Evolutionary conservation across 371 early-diverging fungal species (phyloP), one percentile per base, ranked within the genome.

Genomic region (Chytridium lagenaria): DNA sequence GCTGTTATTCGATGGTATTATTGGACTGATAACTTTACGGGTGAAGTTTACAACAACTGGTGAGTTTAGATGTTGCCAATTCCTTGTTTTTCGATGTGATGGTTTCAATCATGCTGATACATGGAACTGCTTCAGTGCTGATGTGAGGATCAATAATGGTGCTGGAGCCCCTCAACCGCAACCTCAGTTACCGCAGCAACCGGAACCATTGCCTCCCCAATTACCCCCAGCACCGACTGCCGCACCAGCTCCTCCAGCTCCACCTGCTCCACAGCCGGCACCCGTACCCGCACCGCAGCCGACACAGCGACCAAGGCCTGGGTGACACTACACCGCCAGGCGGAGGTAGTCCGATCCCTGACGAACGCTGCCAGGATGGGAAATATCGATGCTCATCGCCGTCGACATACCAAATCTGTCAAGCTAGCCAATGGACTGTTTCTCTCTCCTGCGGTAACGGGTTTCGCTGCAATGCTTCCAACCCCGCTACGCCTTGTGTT

Each of bases 1-100:
- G 66, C 40, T 22, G 44, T 66, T 33, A n/a, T 66, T 16, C 38
- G 66, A 3, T 66, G 66, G 66, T 39, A 19, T 16, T 66, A 66
- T 30, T 2, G 3, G 30, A 49, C 66, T n/a, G 66, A 66, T 37
- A 66, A 66, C 44, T 12, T 23, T 16, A 66, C 40, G 3, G 66
- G 66, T 1, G 49, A 66, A n/a, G 30, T 40, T 12, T 66, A 39
- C 30, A 37, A 40, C 37, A 66, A 37, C 30, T 61, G 61, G 61
- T 61, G 57, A 55, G 57, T 55, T 55, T 55, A 55, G 44, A 12
- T 44, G 19, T 44, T 7, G 7, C 19, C 12, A 44, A 44, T 44
- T 44, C 44, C 19, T 44, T 44, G 7, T 19, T 19, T 44, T 44
- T 12, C 44, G 7, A 12, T 12, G 7, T 44, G 44, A 19, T 12